Evolutionary conservation across 2,329 filamentous ascomycete genomes (phyloP).

Genomic region (Scolecobasidium constrictum): DNA sequence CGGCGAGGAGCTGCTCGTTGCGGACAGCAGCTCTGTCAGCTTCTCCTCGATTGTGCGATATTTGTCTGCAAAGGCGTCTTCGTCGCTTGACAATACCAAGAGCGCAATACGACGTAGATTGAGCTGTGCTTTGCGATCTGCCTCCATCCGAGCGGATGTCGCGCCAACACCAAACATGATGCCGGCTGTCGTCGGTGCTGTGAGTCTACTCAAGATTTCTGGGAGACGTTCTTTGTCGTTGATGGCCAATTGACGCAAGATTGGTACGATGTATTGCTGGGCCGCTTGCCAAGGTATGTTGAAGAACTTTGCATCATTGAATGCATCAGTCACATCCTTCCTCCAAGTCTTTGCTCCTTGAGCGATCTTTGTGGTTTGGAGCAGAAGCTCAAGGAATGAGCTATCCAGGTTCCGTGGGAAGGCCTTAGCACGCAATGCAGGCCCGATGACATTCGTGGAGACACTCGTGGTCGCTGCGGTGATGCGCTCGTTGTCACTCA

Average conservation of each 20-base stretch:
- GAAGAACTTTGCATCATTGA: slow-evolving; percentile 84
- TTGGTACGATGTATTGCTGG: slow-evolving; percentile 65
- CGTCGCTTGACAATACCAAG: slow-evolving; percentile 63
- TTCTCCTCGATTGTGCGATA: slow-evolving; percentile 67
- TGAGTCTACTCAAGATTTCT: slow-evolving; percentile 69
- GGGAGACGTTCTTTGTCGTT: slow-evolving; percentile 80
- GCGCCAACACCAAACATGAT: slow-evolving; percentile 99
- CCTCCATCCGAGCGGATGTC: slow-evolving; percentile 84
- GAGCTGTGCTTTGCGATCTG: slow-evolving; percentile 84
- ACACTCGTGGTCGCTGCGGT: slow-evolving; percentile 68
- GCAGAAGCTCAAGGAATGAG: slow-evolving; percentile 60
- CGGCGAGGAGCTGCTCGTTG: slow-evolving; percentile 79
- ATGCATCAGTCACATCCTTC: slow-evolving; percentile 83
- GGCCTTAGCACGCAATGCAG: slow-evolving; percentile 68
- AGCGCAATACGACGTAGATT: slow-evolving; percentile 75
- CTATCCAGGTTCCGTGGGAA: slow-evolving; percentile 79
- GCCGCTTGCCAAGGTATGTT: slow-evolving; percentile 55
- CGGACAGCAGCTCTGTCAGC: slow-evolving; percentile 72
- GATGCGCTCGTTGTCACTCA: slow-evolving; percentile 79
- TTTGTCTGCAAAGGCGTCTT: slow-evolving; percentile 72
- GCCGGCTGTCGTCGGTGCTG: slow-evolving; percentile 79
- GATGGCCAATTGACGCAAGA: slow-evolving; percentile 74
- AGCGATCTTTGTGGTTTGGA: slow-evolving; percentile 64
- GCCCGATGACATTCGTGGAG: slow-evolving; percentile 71
- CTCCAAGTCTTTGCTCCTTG: slow-evolving; percentile 84